Conservation (phyloP, 495 filamentous ascomycete species). For the Aspergillus leporis region DNA sequence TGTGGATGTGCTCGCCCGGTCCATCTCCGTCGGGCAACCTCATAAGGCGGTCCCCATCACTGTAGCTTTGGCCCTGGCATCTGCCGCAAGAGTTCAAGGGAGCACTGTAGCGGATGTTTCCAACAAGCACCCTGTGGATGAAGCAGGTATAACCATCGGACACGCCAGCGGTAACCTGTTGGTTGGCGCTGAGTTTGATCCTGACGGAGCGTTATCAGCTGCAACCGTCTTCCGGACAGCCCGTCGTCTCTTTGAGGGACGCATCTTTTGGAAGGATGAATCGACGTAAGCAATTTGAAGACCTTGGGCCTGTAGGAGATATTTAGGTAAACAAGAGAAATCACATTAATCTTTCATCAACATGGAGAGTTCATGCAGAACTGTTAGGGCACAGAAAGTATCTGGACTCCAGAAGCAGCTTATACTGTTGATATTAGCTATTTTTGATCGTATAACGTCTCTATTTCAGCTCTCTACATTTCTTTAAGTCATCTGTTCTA, state of each 20-base stretch:
- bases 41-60: conserved; percentile 67
- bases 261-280: conserved; percentile 50
- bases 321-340: no score
- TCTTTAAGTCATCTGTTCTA: no score
- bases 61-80: conserved; percentile 59
- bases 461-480: no score
- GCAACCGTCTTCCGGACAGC: conserved; percentile 58
- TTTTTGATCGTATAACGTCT: no score
- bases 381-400: no score
- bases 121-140: conserved; percentile 23
- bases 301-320: not conserved
- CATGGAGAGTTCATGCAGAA: no score
- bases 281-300: not conserved
- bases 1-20: conserved; percentile 48
- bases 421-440: no score
- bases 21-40: conserved; percentile 55
- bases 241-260: conserved; percentile 56
- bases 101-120: conserved; percentile 44
- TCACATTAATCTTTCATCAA: no score
- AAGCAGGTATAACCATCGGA: conserved; percentile 51
- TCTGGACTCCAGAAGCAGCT: no score
- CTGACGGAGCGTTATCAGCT: conserved; percentile 40
- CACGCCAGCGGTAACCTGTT: conserved; percentile 63
- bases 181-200: conserved; percentile 47
- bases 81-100: conserved; percentile 41